Evolutionary conservation across 2,329 filamentous ascomycete genomes (phyloP), one percentile per base, ranked within the genome.

Genomic region (Teratosphaeriaceae sp.): DNA sequence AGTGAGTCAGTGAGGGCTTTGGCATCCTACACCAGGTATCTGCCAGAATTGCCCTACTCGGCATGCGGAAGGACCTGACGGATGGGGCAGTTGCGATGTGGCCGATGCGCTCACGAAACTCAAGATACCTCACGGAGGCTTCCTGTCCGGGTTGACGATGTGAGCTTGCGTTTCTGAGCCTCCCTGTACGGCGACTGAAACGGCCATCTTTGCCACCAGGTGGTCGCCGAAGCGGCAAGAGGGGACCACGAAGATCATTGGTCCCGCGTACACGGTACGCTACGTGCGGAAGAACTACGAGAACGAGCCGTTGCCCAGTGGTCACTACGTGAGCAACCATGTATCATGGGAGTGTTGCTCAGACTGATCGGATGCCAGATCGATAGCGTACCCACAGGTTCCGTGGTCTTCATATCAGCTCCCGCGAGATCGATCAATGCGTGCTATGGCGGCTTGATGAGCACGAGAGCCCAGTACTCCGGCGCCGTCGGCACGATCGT

Each of bases 391-490:
- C 73, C 72, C 0, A 43, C 56, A 1, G 70, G 69, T 18, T 63
- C 70, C 1, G 68, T 76, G 0, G 49, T 76, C 15, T 76, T 77
- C 51, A 65, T 78, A 12, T 74, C 72, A 2, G 67, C 67, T 33
- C 73, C 73, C 3, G 56, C 63, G 1, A 57, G 56, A 29, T 66
- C 61, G 16, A 65, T 71, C 36, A 76, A 76, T 48, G 73, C 73
- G 34, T 68, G 73, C 33, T 78, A 75, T 50, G 75, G 74, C 23
- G 73, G 74, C 1, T 59, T 78, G 19, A 77, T 76, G 74, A 69
- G 68, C 19, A 66, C 66, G 2, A 63, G 73, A 16, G 73, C 73
- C 2, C 62, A 65, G 49, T 58, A 60, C 5, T 61, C 63, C 31
- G 67, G 67, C 4, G 73, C 71, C 1, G 69, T 61, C 1, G 74